A percentile compares a stretch with the other conserved stretches of the same genome.
Evolutionary conservation across 768 basidiomycete species (phyloP).

Genomic region (Russula emetica): DNA sequence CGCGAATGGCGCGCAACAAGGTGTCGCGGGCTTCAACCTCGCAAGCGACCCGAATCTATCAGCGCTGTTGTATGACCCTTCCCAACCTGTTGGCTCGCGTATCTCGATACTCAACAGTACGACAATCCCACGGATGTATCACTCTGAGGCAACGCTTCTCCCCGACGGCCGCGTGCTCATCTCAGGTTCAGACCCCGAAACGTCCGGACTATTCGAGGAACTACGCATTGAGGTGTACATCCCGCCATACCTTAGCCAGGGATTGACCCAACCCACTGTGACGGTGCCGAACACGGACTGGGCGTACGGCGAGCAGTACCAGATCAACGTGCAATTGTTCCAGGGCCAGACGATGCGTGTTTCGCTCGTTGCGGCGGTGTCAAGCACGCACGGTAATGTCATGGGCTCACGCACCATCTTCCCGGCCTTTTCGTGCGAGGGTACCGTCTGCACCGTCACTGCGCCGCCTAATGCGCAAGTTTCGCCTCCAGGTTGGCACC

Average conservation of each 20-base stretch:
- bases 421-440: constrained; percentile 65
- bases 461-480: constrained; percentile 68
- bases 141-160: constrained; percentile 70
- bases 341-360: constrained; percentile 47
- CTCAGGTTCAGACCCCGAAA: constrained; percentile 72
- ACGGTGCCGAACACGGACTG: constrained; percentile 58
- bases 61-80: constrained; percentile 68
- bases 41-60: constrained; percentile 56
- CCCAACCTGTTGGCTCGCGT: constrained; percentile 49
- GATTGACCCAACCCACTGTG: constrained; percentile 58
- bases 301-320: constrained; percentile 49
- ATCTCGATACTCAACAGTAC: constrained; percentile 63
- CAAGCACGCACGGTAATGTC: constrained; percentile 72
- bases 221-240: constrained; percentile 77
- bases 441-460: constrained; percentile 69
- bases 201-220: constrained; percentile 61
- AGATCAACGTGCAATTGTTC: constrained; percentile 45
- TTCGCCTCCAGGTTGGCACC: constrained; percentile 72
- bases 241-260: constrained; percentile 76
- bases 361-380: constrained; percentile 68
- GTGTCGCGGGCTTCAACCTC: constrained; percentile 69
- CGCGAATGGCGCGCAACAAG: constrained; percentile 66
- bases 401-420: constrained; percentile 73
- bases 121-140: constrained; percentile 71
- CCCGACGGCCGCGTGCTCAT: constrained; percentile 71